phyloP scores from a whole-genome alignment of 176 grass and related monocot species.

The Guadua angustifolia region DNA sequence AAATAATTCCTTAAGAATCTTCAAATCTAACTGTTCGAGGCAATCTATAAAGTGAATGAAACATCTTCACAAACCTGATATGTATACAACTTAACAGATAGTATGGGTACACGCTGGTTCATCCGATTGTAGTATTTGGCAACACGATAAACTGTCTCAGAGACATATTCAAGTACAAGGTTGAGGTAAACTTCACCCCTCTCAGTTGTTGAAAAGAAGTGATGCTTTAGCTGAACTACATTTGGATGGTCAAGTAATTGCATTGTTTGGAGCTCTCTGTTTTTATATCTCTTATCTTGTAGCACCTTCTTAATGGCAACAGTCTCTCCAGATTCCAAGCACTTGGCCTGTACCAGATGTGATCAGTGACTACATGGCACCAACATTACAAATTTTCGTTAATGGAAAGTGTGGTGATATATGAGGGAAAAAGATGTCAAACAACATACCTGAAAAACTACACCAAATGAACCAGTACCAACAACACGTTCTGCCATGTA shows the following conservation, averaged over 20 bases:
- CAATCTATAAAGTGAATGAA: not conserved
- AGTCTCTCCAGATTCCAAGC: constrained; percentile 83
- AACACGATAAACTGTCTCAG: constrained; percentile 87
- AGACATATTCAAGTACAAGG: constrained; percentile 87
- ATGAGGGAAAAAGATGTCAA: constrained; percentile 22
- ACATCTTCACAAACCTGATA: constrained; percentile 72
- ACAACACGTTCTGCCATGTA: constrained; percentile 94
- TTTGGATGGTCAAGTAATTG: constrained; percentile 87
- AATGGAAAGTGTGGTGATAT: constrained; percentile 4
- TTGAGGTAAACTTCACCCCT: constrained; percentile 94
- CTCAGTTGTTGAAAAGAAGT: constrained; percentile 93
- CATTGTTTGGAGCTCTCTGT: constrained; percentile 96
- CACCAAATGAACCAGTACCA: constrained; percentile 94
- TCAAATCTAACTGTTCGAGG: not conserved
- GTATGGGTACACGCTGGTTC: constrained; percentile 81
- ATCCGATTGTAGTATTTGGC: constrained; percentile 77
- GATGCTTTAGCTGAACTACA: constrained; percentile 90
- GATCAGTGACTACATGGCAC: constrained; percentile 31
- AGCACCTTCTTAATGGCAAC: constrained; percentile 97
- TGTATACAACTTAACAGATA: constrained; percentile 79
- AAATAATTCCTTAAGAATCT: constrained; percentile 22
- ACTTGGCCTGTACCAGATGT: constrained; percentile 69
- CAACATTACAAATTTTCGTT: constrained; percentile 26
- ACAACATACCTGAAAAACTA: constrained; percentile 84
- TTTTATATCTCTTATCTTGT: constrained; percentile 98